phyloP scores from a whole-genome alignment of 495 filamentous ascomycete genomes.

The Aspergillus incahuasiensis region DNA sequence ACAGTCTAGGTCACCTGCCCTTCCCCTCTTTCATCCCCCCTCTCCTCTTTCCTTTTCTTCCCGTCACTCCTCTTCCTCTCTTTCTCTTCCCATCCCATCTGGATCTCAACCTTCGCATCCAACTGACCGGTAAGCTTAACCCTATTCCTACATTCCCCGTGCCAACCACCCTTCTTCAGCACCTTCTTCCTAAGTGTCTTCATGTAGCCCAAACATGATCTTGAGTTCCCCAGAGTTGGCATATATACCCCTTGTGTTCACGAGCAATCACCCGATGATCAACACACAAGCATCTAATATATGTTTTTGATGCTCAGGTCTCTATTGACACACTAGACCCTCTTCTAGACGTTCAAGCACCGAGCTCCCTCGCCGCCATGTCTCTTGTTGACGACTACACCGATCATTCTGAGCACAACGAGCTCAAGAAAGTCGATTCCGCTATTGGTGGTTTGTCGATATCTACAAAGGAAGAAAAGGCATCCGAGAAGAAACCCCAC shows the following conservation, averaged over 20 bases:
- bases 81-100: constrained; percentile 23
- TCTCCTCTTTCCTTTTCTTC: constrained; percentile 18
- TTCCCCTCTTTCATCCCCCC: constrained; percentile 16
- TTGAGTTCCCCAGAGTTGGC: not conserved
- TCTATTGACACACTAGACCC: constrained; percentile 5
- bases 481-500: constrained; percentile 47
- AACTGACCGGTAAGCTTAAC: constrained; percentile 16
- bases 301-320: not conserved
- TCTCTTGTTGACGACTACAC: constrained; percentile 28
- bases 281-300: constrained; percentile 3
- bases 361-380: constrained; percentile 42
- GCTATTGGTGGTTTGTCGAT: constrained; percentile 73
- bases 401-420: constrained; percentile 40
- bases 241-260: not conserved
- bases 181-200: not conserved
- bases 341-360: not conserved
- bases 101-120: constrained; percentile 19
- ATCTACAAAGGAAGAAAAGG: constrained; percentile 58
- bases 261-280: not conserved
- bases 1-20: constrained; percentile 31
- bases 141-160: constrained; percentile 18
- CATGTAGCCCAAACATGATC: not conserved
- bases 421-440: constrained; percentile 80
- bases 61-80: constrained; percentile 15
- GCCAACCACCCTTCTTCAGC: constrained; percentile 6